Conservation (phyloP, 371 early-diverging fungal species). For the Homolaphlyctis polyrhiza region DNA sequence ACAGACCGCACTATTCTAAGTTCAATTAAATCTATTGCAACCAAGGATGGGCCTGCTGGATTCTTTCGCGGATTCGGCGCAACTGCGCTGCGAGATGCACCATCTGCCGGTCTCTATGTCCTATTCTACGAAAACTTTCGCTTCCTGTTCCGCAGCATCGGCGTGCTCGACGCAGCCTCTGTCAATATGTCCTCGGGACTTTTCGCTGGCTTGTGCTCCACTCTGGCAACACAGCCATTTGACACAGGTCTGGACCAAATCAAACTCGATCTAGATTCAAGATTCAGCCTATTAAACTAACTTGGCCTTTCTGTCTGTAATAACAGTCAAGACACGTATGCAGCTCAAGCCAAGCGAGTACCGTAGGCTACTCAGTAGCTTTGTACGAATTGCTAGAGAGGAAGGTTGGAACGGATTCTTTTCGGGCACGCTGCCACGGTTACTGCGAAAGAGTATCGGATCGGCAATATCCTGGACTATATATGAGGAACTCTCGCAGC, state of each 20-base stretch:
- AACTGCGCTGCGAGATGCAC: conserved; percentile 90
- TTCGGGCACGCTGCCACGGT: conserved; percentile 78
- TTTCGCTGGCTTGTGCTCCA: conserved; percentile 50
- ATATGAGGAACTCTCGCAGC: conserved; percentile 64
- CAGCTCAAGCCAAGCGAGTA: conserved; percentile 71
- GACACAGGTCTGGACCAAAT: conserved; percentile 11
- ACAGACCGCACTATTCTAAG: conserved; percentile 62
- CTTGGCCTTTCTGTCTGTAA: too few species aligned
- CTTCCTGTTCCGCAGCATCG: conserved; percentile 8
- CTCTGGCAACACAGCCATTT: conserved; percentile 87
- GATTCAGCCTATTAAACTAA: too few species aligned
- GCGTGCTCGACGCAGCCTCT: background rate
- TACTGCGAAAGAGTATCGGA: conserved; percentile 79
- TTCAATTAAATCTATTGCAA: conserved; percentile 60
- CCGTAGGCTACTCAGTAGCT: background rate
- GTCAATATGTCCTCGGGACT: background rate
- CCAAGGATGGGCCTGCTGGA: conserved; percentile 49
- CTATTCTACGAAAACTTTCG: conserved; percentile 75
- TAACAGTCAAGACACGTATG: conserved; percentile 88
- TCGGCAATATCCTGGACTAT: conserved; percentile 92
- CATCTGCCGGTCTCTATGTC: conserved; percentile 92
- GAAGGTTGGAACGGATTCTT: conserved; percentile 76
- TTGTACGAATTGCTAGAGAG: conserved; percentile 18
- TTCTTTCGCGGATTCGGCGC: conserved; percentile 88
- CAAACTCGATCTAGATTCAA: background rate